Conservation (phyloP, 345 rosid species). For the Microcos paniculata region DNA sequence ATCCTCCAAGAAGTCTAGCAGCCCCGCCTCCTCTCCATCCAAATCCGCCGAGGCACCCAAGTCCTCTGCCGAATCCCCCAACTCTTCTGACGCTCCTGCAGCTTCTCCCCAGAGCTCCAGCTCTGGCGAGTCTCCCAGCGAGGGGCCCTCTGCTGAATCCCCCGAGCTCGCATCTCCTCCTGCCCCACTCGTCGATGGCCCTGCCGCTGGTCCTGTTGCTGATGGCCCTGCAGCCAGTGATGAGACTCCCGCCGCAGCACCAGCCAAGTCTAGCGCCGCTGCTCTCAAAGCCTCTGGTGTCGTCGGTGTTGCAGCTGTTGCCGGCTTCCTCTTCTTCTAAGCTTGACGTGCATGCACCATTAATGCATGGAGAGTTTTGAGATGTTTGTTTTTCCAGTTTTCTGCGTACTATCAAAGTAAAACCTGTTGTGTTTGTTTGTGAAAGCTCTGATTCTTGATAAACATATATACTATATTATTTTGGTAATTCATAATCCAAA, state of each 20-base stretch:
- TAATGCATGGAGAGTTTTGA: neutral
- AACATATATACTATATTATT: neutral
- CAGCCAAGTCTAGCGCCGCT: neutral
- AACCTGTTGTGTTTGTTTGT: neutral
- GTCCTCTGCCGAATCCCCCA: slow-evolving; percentile 15
- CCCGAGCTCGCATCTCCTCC: slow-evolving; percentile 27
- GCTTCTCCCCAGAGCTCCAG: slow-evolving; percentile 8
- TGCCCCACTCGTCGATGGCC: slow-evolving; percentile 7
- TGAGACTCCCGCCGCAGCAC: neutral
- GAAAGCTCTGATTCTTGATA: neutral
- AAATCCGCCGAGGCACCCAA: slow-evolving; percentile 23
- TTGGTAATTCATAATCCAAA: no score
- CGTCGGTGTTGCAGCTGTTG: slow-evolving; percentile 17
- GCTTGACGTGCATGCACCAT: neutral
- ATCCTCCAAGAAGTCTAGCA: neutral
- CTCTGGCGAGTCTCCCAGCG: neutral
- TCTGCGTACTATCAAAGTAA: neutral
- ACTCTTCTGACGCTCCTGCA: neutral
- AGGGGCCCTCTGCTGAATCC: neutral
- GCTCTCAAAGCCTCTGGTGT: slow-evolving; percentile 15
- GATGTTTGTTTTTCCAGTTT: neutral
- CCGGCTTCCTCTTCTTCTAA: slow-evolving; percentile 22
- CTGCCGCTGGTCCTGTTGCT: slow-evolving; percentile 18
- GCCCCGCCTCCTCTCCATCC: slow-evolving; percentile 6
- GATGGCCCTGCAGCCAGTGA: neutral